Percentiles rank a stretch among this genome's conserved stretches.
These are phyloP conservation scores for Rhodotorula babjevae DNA, from an alignment of 768 basidiomycete genomes.

Conservation along the genomic window DNA sequence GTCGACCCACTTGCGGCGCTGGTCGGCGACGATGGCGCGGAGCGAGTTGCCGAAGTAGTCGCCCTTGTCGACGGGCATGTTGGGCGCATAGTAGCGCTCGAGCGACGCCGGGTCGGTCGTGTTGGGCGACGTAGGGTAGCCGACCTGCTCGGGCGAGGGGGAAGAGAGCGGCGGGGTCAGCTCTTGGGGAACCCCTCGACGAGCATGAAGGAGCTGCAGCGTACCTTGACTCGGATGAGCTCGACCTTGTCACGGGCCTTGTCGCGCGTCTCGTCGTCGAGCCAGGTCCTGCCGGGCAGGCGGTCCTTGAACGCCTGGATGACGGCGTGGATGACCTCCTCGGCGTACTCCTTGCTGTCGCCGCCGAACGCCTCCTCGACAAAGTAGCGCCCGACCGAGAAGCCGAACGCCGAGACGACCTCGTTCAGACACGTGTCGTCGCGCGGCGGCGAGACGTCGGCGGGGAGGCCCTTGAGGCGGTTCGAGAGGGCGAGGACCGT, in stretches of 20 bases:
- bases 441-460: slow-evolving; percentile 76
- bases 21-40: slow-evolving; percentile 58
- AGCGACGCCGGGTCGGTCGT: slow-evolving; percentile 67
- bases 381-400: slow-evolving; percentile 78
- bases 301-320: slow-evolving; percentile 76
- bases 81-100: slow-evolving; percentile 61
- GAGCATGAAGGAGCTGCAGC: not conserved
- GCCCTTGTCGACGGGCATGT: slow-evolving; percentile 60
- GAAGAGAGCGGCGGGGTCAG: no score
- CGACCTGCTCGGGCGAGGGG: slow-evolving; percentile 67
- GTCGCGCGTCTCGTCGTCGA: slow-evolving; percentile 74
- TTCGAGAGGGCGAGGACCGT: slow-evolving; percentile 67
- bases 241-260: slow-evolving; percentile 75
- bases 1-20: slow-evolving; percentile 66
- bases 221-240: slow-evolving; percentile 21
- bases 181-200: no score
- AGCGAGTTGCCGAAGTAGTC: slow-evolving; percentile 83
- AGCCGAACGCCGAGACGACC: slow-evolving; percentile 74
- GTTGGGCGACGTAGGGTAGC: slow-evolving; percentile 83
- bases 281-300: slow-evolving; percentile 73
- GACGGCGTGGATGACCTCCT: slow-evolving; percentile 73
- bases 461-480: slow-evolving; percentile 73
- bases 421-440: slow-evolving; percentile 72
- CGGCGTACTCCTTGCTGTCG: slow-evolving; percentile 72
- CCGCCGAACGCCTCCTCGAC: slow-evolving; percentile 73